These are phyloP conservation scores for Lentinula boryana DNA, from an alignment of 768 basidiomycete species.

Conservation along the genomic window DNA sequence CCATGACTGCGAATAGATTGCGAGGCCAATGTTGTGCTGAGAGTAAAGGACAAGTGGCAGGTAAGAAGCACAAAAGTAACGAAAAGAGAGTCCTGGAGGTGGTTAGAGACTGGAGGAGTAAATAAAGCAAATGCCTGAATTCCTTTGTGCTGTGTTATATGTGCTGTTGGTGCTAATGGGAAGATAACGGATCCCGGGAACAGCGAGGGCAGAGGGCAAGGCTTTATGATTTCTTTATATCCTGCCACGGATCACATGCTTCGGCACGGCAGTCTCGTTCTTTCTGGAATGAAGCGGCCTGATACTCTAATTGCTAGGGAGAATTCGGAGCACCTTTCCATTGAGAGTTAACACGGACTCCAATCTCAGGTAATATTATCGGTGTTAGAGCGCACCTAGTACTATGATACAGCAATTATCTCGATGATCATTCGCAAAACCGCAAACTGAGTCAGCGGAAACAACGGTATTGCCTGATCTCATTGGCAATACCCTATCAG, in stretches of 20 bases:
- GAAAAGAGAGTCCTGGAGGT: slow-evolving; percentile 22
- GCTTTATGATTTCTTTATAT: background rate
- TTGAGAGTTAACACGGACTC: background rate
- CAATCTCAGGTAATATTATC: too few species aligned
- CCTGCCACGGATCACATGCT: background rate
- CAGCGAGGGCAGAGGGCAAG: background rate
- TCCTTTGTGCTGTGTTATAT: background rate
- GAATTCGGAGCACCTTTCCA: too few species aligned
- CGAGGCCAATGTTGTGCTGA: background rate
- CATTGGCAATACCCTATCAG: too few species aligned
- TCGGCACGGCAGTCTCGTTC: background rate
- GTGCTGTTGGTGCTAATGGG: background rate
- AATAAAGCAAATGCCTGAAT: slow-evolving; percentile 1
- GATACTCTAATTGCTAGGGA: too few species aligned
- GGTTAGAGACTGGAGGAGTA: slow-evolving; percentile 6
- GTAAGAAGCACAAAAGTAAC: slow-evolving; percentile 34
- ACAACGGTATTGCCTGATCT: too few species aligned
- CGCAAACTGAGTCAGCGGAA: too few species aligned
- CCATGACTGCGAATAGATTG: slow-evolving; percentile 44
- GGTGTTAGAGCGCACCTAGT: too few species aligned
- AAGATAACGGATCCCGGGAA: slow-evolving; percentile 2
- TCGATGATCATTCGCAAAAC: too few species aligned
- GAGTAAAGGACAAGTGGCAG: slow-evolving; percentile 35
- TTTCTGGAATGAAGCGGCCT: background rate
- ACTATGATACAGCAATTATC: too few species aligned